phyloP scores from a whole-genome alignment of 2,329 filamentous ascomycete genomes.

The Periconia macrospinosa region DNA sequence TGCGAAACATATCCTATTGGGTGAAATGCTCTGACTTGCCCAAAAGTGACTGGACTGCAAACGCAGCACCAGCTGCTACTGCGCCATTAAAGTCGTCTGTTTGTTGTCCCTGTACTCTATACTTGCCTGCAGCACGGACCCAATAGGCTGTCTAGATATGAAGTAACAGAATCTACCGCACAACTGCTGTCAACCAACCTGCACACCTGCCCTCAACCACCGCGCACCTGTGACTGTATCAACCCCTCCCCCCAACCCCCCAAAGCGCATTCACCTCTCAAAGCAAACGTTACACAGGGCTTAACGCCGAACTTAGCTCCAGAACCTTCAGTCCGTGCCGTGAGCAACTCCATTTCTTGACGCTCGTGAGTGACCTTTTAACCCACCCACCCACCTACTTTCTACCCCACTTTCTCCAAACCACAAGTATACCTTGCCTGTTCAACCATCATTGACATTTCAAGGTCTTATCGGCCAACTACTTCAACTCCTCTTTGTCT shows the following conservation, averaged over 20 bases:
- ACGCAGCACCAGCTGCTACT: too few species aligned
- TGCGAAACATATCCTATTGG: too few species aligned
- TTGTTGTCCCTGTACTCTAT: too few species aligned
- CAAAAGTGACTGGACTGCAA: too few species aligned
- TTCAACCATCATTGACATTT: neutral
- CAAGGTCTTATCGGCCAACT: neutral
- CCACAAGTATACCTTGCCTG: neutral
- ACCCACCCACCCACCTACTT: neutral
- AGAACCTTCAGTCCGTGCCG: neutral
- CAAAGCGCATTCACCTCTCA: neutral
- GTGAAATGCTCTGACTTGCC: too few species aligned
- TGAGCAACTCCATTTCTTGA: neutral
- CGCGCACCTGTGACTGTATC: neutral
- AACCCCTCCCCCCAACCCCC: too few species aligned
- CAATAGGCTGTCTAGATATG: neutral
- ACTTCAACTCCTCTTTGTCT: neutral
- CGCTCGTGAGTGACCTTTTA: neutral
- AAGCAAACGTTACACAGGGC: neutral
- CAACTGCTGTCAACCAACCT: neutral
- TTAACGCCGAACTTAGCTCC: neutral
- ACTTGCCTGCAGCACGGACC: too few species aligned
- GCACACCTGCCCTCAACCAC: neutral
- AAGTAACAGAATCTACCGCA: neutral
- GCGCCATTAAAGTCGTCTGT: too few species aligned
- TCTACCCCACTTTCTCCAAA: neutral